Evolutionary conservation across 257 asterid genomes (phyloP).

Genomic region (Eucommia ulmoides): DNA sequence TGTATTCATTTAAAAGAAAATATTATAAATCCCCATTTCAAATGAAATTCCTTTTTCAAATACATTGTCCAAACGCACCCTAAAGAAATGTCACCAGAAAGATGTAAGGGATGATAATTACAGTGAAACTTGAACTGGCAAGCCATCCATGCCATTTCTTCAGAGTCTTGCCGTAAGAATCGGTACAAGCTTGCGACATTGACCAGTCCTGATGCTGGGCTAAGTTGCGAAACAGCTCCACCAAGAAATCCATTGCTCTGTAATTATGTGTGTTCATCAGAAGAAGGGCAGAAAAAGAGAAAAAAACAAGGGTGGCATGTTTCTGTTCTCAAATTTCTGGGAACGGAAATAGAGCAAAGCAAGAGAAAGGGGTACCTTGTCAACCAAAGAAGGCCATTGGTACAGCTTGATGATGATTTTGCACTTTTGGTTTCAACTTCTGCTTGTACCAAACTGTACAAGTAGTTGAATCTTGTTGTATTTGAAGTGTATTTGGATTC

Average conservation of each 20-base stretch:
- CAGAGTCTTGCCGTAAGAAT: slow-evolving; percentile 69
- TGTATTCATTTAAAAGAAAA: too few relatives aligned
- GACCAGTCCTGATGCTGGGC: slow-evolving; percentile 61
- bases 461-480: slow-evolving; percentile 57
- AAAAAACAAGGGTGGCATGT: too few relatives aligned
- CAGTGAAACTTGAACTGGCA: slow-evolving; percentile 69
- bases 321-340: too few relatives aligned
- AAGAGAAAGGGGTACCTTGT: slow-evolving; percentile 44
- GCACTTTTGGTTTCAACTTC: slow-evolving; percentile 75
- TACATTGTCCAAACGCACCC: too few relatives aligned
- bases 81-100: too few relatives aligned
- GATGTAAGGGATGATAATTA: too few relatives aligned
- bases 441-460: slow-evolving; percentile 71
- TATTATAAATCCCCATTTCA: too few relatives aligned
- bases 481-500: slow-evolving; percentile 57
- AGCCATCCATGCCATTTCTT: slow-evolving; percentile 94
- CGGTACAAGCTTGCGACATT: slow-evolving; percentile 53
- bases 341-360: neutral
- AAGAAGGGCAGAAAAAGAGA: too few relatives aligned
- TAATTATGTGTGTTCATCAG: too few relatives aligned
- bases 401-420: slow-evolving; percentile 73
- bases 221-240: slow-evolving; percentile 58
- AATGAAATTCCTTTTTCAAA: too few relatives aligned
- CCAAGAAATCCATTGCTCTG: slow-evolving; percentile 86
- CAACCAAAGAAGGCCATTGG: slow-evolving; percentile 78